Percentiles rank a stretch among this genome's conserved stretches.
phyloP scores from a whole-genome alignment of 2,329 filamentous ascomycete genomes.

The Aspergillus sp. region DNA sequence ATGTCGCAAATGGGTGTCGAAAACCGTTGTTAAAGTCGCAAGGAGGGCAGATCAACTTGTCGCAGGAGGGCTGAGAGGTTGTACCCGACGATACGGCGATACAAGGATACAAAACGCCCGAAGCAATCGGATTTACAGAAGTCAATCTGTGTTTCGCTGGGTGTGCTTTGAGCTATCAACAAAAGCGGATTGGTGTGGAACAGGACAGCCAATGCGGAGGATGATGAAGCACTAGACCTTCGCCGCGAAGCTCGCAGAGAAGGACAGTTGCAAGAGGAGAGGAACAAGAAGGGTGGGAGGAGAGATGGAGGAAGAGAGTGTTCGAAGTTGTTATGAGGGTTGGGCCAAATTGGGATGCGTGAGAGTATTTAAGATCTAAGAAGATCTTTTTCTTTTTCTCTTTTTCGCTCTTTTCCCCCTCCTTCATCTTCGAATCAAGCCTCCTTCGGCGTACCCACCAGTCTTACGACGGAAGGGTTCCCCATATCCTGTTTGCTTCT shows the following conservation, averaged over 20 bases:
- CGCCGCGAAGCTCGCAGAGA: background rate
- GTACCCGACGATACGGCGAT: conserved; percentile 16
- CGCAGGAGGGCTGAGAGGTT: conserved; percentile 4
- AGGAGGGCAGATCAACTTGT: conserved; percentile 7
- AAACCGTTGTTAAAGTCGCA: conserved; percentile 13
- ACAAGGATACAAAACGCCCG: conserved; percentile 19
- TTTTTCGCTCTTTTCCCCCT: conserved; percentile 9
- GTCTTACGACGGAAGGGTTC: conserved; percentile 8
- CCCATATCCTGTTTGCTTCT: conserved; percentile 12
- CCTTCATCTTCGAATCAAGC: conserved; percentile 1
- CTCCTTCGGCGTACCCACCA: conserved; percentile 11
- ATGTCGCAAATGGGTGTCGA: conserved; percentile 17
- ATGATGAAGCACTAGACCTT: conserved; percentile 6
- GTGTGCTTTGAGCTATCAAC: conserved; percentile 22
- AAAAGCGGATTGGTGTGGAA: conserved; percentile 12
- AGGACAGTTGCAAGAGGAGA: background rate
- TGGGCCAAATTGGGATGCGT: conserved; percentile 5
- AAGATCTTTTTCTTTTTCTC: conserved; percentile 1
- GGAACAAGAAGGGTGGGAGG: background rate
- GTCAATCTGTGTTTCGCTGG: conserved; percentile 19
- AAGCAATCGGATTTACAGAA: conserved; percentile 20
- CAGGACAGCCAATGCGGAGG: conserved; percentile 9
- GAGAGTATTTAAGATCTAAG: conserved; percentile 13
- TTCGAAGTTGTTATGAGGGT: background rate
- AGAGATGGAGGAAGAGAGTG: conserved; percentile 1